Evolutionary conservation across 768 basidiomycete species (phyloP).

Genomic region (Agaricus bisporus): DNA sequence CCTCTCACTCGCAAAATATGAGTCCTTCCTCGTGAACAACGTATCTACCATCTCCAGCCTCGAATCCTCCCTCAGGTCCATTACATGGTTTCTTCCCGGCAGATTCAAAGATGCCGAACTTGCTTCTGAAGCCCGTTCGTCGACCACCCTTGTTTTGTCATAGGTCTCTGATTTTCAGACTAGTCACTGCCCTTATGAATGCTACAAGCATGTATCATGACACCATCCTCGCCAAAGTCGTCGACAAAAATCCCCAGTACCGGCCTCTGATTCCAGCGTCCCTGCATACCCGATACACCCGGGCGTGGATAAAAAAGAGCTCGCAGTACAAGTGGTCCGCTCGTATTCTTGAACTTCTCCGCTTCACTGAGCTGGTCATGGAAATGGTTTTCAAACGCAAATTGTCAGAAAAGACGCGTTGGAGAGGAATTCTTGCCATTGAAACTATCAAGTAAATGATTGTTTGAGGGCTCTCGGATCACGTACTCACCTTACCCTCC

Average conservation of each 20-base stretch:
- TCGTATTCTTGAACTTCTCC: constrained; percentile 67
- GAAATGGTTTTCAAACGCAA: constrained; percentile 86
- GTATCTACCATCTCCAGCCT: constrained; percentile 80
- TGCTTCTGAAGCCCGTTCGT: constrained; percentile 90
- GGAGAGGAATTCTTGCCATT: constrained; percentile 71
- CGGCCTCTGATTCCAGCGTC: constrained; percentile 71
- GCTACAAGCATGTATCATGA: constrained; percentile 93
- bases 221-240: constrained; percentile 69
- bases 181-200: constrained; percentile 87
- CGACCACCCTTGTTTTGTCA: constrained; percentile 11
- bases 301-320: constrained; percentile 74
- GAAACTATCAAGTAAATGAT: constrained; percentile 77
- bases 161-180: constrained; percentile 14
- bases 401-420: constrained; percentile 55
- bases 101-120: constrained; percentile 97
- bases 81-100: constrained; percentile 95
- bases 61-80: constrained; percentile 81
- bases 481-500: neutral
- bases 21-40: constrained; percentile 79
- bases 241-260: constrained; percentile 60
- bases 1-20: constrained; percentile 65
- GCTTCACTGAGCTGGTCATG: constrained; percentile 76
- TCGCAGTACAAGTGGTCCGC: constrained; percentile 73
- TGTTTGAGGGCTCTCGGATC: neutral
- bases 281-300: constrained; percentile 84